Evolutionary conservation across 257 asterid species (phyloP), one percentile per base, ranked within the genome.

Genomic region (Nicotiana undulata): DNA sequence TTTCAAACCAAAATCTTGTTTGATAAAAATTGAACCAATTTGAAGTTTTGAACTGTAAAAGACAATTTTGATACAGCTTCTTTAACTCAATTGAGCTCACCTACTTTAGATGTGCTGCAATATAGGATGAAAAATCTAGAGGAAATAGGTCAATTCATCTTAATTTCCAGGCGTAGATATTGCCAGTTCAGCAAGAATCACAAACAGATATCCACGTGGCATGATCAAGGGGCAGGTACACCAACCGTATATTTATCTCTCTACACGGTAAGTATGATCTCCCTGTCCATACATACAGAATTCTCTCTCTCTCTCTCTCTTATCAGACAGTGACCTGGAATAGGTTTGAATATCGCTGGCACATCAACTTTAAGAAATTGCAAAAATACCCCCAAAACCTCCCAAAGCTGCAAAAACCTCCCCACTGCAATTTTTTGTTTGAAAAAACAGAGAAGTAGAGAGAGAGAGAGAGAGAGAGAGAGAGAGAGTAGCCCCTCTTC

Each of bases 291-390:
- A 29, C 17, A 16, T 3, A 31, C 46, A 51, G 24, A 8, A 37
- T 5, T 66, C 3, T 56, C 26, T 46, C 77, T 29, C 53, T 56
- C 34, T 55, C 80, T 37, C 61, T 24, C 51, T 26, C 13, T 4
- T 26, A 49, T 18, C 32, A 17, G 63, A 20, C 44, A 44, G 59
- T 83, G 86, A 85, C 84, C 85, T 85, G 85, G 80, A 52, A 79
- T 80, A 67, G 77, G 75, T 82, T 85, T 85, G 85, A 82, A 82
- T 79, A 82, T 5, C 10, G 75, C 75, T 79, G 81, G 81, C 81
- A 79, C 55, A 17, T 52, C 75, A 79, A 79, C 82, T 60, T 60
- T 60, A 79, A 64, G 29, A 61, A 66, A 68, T 40, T 68, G 32
- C 11, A 40, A 40, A 68, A 40, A 37, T 56, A 20, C 32, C 76